Percentiles rank a stretch among this genome's conserved stretches.
phyloP scores from a whole-genome alignment of 2,329 filamentous ascomycete genomes.

The Beauveria varroae region DNA sequence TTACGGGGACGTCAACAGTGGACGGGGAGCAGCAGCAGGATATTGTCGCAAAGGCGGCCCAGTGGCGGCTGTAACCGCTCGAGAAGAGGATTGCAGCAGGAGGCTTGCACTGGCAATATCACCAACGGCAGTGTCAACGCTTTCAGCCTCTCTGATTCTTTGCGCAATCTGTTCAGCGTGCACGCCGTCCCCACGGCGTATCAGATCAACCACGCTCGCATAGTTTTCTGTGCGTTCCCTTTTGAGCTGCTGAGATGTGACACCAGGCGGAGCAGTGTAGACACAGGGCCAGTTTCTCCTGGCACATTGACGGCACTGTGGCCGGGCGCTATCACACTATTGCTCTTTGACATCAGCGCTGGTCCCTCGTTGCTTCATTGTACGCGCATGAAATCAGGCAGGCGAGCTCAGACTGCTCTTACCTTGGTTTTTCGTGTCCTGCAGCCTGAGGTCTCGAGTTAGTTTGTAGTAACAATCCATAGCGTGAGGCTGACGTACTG shows the following conservation, averaged over 20 bases:
- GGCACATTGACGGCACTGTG: not conserved
- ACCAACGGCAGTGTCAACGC: not conserved
- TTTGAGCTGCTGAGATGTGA: not conserved
- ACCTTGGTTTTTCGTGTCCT: not conserved
- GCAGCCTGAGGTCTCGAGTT: not conserved
- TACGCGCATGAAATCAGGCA: too few species aligned
- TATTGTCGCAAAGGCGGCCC: not conserved
- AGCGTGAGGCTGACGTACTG: not conserved
- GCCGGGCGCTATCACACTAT: not conserved
- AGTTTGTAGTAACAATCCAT: not conserved
- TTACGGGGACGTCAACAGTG: not conserved
- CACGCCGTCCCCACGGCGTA: not conserved
- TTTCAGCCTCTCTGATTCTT: not conserved
- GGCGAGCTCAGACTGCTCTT: not conserved
- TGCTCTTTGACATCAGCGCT: not conserved
- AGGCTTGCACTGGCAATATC: not conserved
- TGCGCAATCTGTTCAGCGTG: not conserved
- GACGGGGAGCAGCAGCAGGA: not conserved
- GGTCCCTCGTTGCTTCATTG: too few species aligned
- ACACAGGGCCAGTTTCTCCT: not conserved
- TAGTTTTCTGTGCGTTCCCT: not conserved
- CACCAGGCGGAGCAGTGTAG: not conserved
- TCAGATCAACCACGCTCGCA: not conserved
- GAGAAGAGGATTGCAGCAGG: not conserved
- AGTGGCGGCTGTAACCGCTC: not conserved